These are phyloP conservation scores for Scedosporium aurantiacum DNA, from an alignment of 2,329 filamentous ascomycete genomes.

Conservation along the genomic window DNA sequence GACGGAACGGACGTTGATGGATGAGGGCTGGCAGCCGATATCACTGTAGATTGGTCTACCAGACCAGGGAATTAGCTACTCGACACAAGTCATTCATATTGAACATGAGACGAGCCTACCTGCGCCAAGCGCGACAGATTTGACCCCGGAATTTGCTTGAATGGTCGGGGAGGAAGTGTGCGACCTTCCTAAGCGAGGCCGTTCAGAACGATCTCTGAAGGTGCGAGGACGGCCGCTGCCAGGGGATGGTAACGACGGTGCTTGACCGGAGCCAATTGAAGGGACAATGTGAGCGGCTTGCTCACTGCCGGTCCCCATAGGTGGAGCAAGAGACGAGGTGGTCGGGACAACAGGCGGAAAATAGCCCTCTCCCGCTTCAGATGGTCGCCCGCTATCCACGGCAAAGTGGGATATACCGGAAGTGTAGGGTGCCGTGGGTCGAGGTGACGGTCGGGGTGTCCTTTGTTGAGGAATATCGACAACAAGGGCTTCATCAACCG, in stretches of 20 bases:
- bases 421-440: constrained; percentile 34
- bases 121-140: not conserved
- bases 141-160: not conserved
- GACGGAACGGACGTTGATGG: not conserved
- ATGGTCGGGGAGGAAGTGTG: not conserved
- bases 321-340: constrained; percentile 25
- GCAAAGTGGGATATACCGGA: constrained; percentile 34
- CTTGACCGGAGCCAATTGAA: constrained; percentile 67
- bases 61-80: not conserved
- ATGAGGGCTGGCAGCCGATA: not conserved
- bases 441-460: constrained; percentile 72
- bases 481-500: constrained; percentile 76
- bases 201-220: not conserved
- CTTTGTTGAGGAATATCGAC: constrained; percentile 74
- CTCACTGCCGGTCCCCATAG: constrained; percentile 14
- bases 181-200: not conserved
- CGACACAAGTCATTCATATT: too few species aligned
- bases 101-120: not conserved
- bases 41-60: not conserved
- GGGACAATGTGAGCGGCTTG: constrained; percentile 18
- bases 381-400: constrained; percentile 52
- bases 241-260: constrained; percentile 73
- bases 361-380: constrained; percentile 66
- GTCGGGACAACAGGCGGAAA: constrained; percentile 53
- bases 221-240: constrained; percentile 39